Conservation (phyloP, 352 stramenopile species). For the Phytopythium kandeliae region DNA sequence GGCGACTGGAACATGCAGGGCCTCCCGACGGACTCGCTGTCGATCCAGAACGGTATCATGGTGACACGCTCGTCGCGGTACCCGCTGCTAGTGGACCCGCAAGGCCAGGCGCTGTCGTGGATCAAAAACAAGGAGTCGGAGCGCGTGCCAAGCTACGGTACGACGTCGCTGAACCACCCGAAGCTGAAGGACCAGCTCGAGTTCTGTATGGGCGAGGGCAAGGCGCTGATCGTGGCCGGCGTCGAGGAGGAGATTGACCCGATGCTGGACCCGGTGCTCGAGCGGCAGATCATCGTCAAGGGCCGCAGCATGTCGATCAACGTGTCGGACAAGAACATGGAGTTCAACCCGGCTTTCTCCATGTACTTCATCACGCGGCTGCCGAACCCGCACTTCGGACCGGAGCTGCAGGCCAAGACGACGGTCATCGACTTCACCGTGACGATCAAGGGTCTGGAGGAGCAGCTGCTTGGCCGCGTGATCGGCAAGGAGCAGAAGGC, state of each 20-base stretch:
- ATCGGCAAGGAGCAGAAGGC: conserved; percentile 98
- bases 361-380: conserved; percentile 98
- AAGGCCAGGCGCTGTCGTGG: conserved; percentile 97
- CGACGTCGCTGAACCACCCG: conserved; percentile 93
- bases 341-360: conserved; percentile 96
- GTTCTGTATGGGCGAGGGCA: conserved; percentile 96
- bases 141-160: conserved; percentile 94
- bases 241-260: conserved; percentile 99
- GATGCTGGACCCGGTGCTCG: conserved; percentile 97
- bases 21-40: conserved; percentile 95
- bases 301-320: conserved; percentile 97
- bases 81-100: conserved; percentile 96
- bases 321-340: conserved; percentile 98
- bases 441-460: conserved; percentile 95
- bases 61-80: conserved; percentile 96
- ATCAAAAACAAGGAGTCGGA: conserved; percentile 95
- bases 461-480: conserved; percentile 96
- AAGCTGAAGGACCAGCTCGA: conserved; percentile 98
- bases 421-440: conserved; percentile 99
- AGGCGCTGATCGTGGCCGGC: conserved; percentile 91
- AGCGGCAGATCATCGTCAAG: conserved; percentile 96
- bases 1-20: conserved; percentile 98
- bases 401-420: conserved; percentile 97
- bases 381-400: conserved; percentile 97
- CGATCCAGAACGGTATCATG: conserved; percentile 98